Evolutionary conservation across 345 rosid genomes (phyloP), one percentile per base, ranked within the genome.

Genomic region (Citrus medica): DNA sequence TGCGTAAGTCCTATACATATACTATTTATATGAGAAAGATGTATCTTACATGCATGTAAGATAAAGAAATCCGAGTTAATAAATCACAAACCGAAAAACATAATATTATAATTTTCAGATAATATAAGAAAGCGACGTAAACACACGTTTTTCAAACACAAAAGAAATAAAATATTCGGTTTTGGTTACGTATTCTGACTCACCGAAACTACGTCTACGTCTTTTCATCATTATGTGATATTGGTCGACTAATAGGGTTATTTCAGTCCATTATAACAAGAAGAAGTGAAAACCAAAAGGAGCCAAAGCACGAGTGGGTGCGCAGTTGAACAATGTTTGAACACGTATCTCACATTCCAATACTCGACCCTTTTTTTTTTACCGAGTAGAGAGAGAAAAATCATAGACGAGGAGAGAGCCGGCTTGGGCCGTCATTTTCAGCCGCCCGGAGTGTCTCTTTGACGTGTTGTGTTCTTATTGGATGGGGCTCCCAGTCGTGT

Each of bases 391-490:
- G 53, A 51, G 38, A n/a, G 60, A 73, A 58, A 60, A n/a, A 46
- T 46, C 76, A 13, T 4, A 33, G 22, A 16, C 22, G 3, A 9
- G 32, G 28, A 66, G 22, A 6, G 5, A 46, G 83, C 79, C 80
- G 81, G 84, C 79, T 21, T 22, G 10, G 30, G 32, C 10, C 8
- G 83, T 85, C 84, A 9, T 64, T 82, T 35, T 78, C 81, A 64
- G 85, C 77, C 79, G 75, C 33, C 82, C 77, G 4, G 7, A 51
- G 58, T 53, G 32, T 63, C 51, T 53, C 21, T 17, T 5, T 55
- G 10, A 83, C 84, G 83, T 85, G 87, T 77, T 3, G 2, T 8
- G 42, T 42, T 55, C 7, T 48, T 0, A 83, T 78, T 78, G 87
- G 58, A 53, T 5, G 22, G 58, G 0, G 22, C 58, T 53, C 7